Conservation (phyloP, 2,329 filamentous ascomycete genomes). For the Aspergillus brasiliensis region DNA sequence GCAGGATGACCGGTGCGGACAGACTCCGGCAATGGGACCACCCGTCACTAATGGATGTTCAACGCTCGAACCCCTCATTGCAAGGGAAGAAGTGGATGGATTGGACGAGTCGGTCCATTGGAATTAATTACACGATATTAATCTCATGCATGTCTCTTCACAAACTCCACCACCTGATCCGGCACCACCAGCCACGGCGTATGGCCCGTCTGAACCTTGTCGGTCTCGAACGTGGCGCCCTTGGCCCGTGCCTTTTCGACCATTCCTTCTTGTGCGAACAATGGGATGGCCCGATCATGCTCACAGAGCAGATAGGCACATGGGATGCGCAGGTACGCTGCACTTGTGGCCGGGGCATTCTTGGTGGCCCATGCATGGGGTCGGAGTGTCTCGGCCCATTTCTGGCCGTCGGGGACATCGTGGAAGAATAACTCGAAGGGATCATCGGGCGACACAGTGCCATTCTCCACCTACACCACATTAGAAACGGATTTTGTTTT, state of each 20-base stretch:
- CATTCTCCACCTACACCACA: constrained; percentile 20
- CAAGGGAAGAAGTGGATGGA: too few species aligned
- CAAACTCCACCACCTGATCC: constrained; percentile 22
- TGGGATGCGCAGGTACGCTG: constrained; percentile 30
- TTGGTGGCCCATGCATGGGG: constrained; percentile 36
- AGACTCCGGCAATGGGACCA: too few species aligned
- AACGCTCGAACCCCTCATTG: too few species aligned
- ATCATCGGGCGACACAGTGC: constrained; percentile 28
- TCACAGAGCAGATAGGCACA: constrained; percentile 33
- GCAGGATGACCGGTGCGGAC: too few species aligned
- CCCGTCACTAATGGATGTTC: too few species aligned
- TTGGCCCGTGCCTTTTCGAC: constrained; percentile 30
- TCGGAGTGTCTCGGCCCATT: constrained; percentile 32
- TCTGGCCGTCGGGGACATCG: constrained; percentile 30
- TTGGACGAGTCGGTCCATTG: too few species aligned
- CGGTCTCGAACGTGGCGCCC: constrained; percentile 32
- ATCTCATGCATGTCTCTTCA: constrained; percentile 9
- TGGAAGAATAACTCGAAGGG: constrained; percentile 34
- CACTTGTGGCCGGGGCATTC: constrained; percentile 27
- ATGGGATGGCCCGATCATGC: constrained; percentile 32
- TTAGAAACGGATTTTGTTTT: not conserved
- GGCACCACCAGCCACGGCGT: constrained; percentile 33
- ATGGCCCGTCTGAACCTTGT: constrained; percentile 31
- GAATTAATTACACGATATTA: too few species aligned
- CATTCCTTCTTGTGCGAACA: constrained; percentile 34